These are phyloP conservation scores for Flammula alnicola DNA, from an alignment of 1,284 basidiomycete species.

Conservation along the genomic window DNA sequence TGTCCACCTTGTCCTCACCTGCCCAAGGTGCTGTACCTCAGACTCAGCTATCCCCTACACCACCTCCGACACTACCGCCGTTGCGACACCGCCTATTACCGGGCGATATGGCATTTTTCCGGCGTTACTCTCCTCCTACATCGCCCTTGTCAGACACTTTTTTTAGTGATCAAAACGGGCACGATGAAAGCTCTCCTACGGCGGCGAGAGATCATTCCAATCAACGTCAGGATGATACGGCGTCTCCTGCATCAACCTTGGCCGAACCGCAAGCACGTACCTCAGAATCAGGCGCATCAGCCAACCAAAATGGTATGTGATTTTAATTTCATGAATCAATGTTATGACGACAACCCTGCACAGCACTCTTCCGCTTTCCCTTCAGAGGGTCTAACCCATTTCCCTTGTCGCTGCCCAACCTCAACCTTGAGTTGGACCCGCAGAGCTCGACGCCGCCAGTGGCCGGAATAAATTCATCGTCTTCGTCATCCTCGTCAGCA, in stretches of 20 bases:
- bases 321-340: too few relatives aligned
- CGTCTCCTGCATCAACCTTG: too few relatives aligned
- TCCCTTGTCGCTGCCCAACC: background rate
- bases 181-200: too few relatives aligned
- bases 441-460: too few relatives aligned
- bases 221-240: too few relatives aligned
- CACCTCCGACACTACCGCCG: slow-evolving; percentile 18
- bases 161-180: slow-evolving; percentile 10
- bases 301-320: too few relatives aligned
- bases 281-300: too few relatives aligned
- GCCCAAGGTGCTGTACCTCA: too few relatives aligned
- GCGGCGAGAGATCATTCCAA: too few relatives aligned
- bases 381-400: slow-evolving; percentile 3
- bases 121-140: background rate
- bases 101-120: slow-evolving; percentile 4
- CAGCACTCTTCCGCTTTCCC: slow-evolving; percentile 6
- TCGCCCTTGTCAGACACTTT: slow-evolving; percentile 11
- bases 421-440: too few relatives aligned
- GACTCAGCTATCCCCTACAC: background rate
- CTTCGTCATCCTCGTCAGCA: background rate
- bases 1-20: slow-evolving; percentile 20
- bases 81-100: slow-evolving; percentile 8
- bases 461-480: background rate
- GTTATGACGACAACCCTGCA: slow-evolving; percentile 10
- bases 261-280: too few relatives aligned